These are phyloP conservation scores for Boletus calvinii DNA, from an alignment of 1,284 basidiomycete species.

Conservation along the genomic window DNA sequence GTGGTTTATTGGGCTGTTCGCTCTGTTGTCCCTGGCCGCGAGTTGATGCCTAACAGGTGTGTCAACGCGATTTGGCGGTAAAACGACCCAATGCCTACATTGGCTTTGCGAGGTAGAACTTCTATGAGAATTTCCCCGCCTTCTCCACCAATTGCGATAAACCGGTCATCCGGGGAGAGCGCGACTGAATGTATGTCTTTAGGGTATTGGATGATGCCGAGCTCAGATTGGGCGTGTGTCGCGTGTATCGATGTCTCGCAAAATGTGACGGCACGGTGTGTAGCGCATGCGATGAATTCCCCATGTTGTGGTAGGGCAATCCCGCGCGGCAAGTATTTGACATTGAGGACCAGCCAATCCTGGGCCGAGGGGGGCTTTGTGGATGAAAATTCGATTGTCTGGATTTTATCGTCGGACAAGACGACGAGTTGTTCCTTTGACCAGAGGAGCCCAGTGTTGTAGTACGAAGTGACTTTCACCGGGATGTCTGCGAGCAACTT, in stretches of 20 bases:
- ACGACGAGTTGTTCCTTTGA: neutral
- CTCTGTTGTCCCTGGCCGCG: no score
- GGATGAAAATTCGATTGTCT: neutral
- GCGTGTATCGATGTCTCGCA: neutral
- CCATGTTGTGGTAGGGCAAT: no score
- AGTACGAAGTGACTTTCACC: neutral
- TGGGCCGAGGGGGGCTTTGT: neutral
- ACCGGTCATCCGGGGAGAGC: no score
- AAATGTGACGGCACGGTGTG: neutral
- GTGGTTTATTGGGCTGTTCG: no score
- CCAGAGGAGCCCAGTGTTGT: neutral
- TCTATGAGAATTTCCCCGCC: neutral
- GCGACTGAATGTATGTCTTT: neutral
- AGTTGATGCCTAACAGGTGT: no score
- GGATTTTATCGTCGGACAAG: neutral
- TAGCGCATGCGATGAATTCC: neutral
- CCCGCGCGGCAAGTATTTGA: no score
- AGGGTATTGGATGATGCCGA: neutral
- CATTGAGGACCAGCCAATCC: no score
- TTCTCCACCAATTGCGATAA: neutral
- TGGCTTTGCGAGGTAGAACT: neutral
- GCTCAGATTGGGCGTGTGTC: neutral
- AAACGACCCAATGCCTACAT: neutral
- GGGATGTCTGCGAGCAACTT: no score
- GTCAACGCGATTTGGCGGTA: no score